Percentiles rank a stretch among this genome's conserved stretches.
Evolutionary conservation across 306 rosid genomes (phyloP).

Genomic region (Acacia melanoxylon): DNA sequence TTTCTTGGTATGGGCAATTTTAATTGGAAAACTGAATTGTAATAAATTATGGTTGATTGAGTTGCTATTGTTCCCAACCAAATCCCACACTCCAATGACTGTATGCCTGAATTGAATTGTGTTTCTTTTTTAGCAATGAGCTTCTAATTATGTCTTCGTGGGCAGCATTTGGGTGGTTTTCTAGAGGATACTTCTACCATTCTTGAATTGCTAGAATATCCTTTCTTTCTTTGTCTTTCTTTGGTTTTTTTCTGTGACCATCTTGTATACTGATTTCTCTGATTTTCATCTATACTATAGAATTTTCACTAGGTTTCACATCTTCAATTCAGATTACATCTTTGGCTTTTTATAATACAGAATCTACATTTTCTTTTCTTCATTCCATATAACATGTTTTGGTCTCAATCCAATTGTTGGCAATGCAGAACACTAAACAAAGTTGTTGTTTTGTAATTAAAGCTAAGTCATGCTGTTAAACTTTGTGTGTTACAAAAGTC

Average conservation of each 20-base stretch:
- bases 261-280: background rate
- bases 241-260: background rate
- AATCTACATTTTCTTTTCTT: background rate
- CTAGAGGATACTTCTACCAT: background rate
- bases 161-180: background rate
- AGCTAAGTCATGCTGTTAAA: background rate
- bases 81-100: background rate
- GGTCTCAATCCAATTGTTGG: background rate
- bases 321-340: background rate
- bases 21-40: background rate
- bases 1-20: slow-evolving; percentile 72
- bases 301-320: background rate
- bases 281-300: background rate
- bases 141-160: background rate
- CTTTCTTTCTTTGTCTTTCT: background rate
- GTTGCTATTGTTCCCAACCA: background rate
- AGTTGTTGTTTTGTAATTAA: background rate
- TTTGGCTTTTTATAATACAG: background rate
- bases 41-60: background rate
- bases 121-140: background rate
- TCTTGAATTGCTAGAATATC: background rate
- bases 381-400: background rate
- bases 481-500: background rate
- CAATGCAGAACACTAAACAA: background rate
- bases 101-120: background rate